phyloP scores from a whole-genome alignment of 1,139 yeast genomes.

The Kluyveromyces sp. region DNA sequence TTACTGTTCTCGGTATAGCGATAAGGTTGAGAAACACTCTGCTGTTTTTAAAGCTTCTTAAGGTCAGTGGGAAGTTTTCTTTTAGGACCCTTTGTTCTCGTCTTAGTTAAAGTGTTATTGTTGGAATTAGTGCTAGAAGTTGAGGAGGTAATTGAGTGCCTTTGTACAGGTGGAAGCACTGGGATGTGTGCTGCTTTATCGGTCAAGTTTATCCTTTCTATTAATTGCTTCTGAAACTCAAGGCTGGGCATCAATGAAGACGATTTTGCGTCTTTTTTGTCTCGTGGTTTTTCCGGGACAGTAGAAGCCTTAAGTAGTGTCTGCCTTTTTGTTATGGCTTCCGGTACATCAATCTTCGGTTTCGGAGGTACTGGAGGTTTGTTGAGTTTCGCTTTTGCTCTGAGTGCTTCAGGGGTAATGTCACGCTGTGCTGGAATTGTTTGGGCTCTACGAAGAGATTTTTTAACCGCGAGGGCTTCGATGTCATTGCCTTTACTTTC shows the following conservation, averaged over 20 bases:
- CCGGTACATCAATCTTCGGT: slow-evolving; percentile 11
- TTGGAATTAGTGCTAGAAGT: not conserved
- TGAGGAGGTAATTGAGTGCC: not conserved
- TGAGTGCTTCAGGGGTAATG: slow-evolving; percentile 11
- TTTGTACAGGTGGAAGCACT: not conserved
- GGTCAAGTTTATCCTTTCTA: not conserved
- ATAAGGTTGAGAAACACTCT: not conserved
- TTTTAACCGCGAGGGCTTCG: slow-evolving; percentile 13
- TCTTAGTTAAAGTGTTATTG: slow-evolving; percentile 37
- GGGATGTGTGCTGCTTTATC: not conserved
- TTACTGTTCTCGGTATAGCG: not conserved
- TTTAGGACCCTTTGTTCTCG: slow-evolving; percentile 68
- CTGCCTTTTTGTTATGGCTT: slow-evolving; percentile 12
- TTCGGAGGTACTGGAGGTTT: slow-evolving; percentile 5
- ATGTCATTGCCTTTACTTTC: slow-evolving; percentile 9
- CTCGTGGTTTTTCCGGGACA: not conserved
- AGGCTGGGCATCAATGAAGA: not conserved
- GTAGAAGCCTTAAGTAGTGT: slow-evolving; percentile 5
- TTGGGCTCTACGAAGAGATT: slow-evolving; percentile 10
- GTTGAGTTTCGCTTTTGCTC: slow-evolving; percentile 7
- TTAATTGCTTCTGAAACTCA: not conserved
- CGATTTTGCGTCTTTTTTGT: not conserved
- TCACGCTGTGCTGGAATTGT: slow-evolving; percentile 6
- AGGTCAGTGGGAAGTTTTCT: slow-evolving; percentile 48
- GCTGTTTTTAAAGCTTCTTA: not conserved